Base-by-base conservation (phyloP, 1,139 yeast species). In the Scheffersomyces segobiensis region DNA sequence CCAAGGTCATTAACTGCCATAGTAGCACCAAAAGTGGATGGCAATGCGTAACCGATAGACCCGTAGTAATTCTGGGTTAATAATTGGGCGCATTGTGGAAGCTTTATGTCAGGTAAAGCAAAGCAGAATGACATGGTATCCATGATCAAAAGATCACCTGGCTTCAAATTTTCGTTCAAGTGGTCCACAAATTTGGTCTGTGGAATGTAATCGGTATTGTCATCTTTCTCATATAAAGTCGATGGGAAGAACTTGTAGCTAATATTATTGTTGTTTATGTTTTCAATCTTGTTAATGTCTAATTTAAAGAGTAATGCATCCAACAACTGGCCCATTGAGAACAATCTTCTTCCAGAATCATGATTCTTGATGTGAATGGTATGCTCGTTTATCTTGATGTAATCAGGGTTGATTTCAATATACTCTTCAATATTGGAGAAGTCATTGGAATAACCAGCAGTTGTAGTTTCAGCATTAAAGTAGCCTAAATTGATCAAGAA, bases 31-130 rank as follows among this genome's bases (percentile, higher is more conserved):
- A 92, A 80, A 1, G 95, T 83, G 3, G 96, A 92, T 1, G 97
- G 97, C 32, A 92, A 77, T 0, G 97, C 93, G 74, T 84, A 89
- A 4, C 98, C 98, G 66, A 92, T 92, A 1, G 96, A 90, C 1
- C 93, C 87, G 70, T 88, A 92, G 67, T 87, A 89, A 57, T 84
- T 82, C 70, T 91, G 96, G 5, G 90, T 80, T 56, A 88, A 76
- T 61, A 82, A 77, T 60, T 77, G 77, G 39, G 79, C 75, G 58
- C 83, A 80, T 24, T 71, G 63, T 49, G 93, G 91, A 57, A 91
- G 79, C 59, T 75, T 73, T 39, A 88, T 67, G 65, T 89, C 93
- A 26, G 90, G 85, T 52, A 87, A 68, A 1, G 87, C 90, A 74
- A 91, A 91, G 70, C 87, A 84, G 71, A 89, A 84, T 2, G 97